phyloP scores from a whole-genome alignment of 305 asterid genomes.

The Solanum aculeatissimum region DNA sequence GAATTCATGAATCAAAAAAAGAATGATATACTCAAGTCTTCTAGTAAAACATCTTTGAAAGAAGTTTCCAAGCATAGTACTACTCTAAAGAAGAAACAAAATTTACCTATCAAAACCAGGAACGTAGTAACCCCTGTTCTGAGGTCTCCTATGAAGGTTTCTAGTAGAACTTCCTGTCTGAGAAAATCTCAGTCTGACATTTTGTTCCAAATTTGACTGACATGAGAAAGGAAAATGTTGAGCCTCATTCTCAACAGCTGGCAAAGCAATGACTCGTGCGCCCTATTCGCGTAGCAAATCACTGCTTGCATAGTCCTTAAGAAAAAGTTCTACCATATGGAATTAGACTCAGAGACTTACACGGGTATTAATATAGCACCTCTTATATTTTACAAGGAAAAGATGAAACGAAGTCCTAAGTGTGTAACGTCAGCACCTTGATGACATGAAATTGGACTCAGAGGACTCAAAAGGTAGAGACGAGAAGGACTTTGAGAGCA shows the following conservation, averaged over 20 bases:
- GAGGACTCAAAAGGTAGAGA: conserved; percentile 32
- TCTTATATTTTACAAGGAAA: neutral
- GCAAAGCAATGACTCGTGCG: conserved; percentile 39
- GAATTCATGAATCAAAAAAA: conserved; percentile 30
- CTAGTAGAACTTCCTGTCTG: conserved; percentile 34
- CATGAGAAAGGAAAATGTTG: conserved; percentile 65
- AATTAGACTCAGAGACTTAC: conserved; percentile 31
- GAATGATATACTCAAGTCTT: conserved; percentile 22
- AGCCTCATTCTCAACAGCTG: conserved; percentile 52
- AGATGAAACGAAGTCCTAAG: neutral
- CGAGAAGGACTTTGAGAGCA: conserved; percentile 40
- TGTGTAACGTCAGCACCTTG: neutral
- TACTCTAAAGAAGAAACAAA: conserved; percentile 42
- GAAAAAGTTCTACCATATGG: conserved; percentile 45
- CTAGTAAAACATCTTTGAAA: conserved; percentile 23
- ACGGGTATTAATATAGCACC: conserved; percentile 20
- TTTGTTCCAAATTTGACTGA: conserved; percentile 56
- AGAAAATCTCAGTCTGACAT: conserved; percentile 54
- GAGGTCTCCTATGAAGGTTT: conserved; percentile 43
- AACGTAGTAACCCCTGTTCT: conserved; percentile 43
- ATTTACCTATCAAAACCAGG: conserved; percentile 43
- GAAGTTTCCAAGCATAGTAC: conserved; percentile 27
- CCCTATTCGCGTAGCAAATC: conserved; percentile 64
- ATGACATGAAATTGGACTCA: conserved; percentile 32
- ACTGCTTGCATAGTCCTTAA: conserved; percentile 39